phyloP scores from a whole-genome alignment of 345 rosid genomes.

The Capsella bursapastoris region DNA sequence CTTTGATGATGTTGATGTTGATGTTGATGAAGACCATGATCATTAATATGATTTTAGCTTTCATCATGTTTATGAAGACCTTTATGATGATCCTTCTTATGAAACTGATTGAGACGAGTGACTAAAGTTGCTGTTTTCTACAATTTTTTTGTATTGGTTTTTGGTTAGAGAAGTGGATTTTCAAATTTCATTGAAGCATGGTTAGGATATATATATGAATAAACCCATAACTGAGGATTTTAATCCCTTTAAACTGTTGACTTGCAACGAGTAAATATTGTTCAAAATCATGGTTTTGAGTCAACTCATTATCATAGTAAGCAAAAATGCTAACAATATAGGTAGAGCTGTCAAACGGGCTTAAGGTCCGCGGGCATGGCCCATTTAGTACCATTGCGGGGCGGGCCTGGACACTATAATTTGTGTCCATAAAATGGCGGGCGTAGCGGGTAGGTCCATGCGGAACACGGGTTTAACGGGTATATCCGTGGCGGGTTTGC shows the following conservation, averaged over 20 bases:
- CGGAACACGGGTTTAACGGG: too few species aligned
- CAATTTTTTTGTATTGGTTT: not conserved
- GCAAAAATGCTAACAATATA: not conserved
- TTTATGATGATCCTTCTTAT: not conserved
- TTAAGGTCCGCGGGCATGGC: too few species aligned
- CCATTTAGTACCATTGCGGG: too few species aligned
- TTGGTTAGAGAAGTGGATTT: not conserved
- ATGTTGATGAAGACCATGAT: not conserved
- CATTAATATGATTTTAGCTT: not conserved
- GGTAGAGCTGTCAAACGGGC: too few species aligned
- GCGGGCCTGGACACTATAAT: too few species aligned
- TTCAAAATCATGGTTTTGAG: not conserved
- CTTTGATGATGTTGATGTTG: not conserved
- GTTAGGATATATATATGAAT: not conserved
- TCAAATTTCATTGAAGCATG: not conserved
- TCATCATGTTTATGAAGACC: not conserved
- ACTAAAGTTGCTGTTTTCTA: not conserved
- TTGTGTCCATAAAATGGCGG: too few species aligned
- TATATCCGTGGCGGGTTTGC: too few species aligned
- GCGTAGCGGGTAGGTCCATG: too few species aligned
- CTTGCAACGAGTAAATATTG: not conserved
- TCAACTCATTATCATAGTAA: not conserved
- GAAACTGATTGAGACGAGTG: not conserved
- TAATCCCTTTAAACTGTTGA: not conserved
- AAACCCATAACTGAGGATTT: not conserved